phyloP scores from a whole-genome alignment of 306 rosid species.

The Abrus pulchellus region DNA sequence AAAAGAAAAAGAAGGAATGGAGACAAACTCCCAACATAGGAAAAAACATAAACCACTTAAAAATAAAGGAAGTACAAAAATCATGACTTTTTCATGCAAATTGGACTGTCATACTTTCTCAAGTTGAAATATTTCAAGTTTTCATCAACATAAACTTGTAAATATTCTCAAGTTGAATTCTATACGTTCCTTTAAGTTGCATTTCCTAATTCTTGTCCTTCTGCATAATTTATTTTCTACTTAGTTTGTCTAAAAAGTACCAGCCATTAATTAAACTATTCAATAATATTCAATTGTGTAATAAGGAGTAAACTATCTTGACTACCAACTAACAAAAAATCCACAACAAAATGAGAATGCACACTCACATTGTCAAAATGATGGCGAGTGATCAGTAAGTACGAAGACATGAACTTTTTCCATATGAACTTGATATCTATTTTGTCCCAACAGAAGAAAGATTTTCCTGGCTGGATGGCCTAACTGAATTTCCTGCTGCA shows the following conservation, averaged over 20 bases:
- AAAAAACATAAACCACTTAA: neutral
- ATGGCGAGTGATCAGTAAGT: conserved; percentile 32
- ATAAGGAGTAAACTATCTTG: conserved; percentile 10
- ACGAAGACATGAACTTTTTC: conserved; percentile 44
- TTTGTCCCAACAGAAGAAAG: conserved; percentile 68
- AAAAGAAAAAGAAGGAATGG: neutral
- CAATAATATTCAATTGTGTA: conserved; percentile 15
- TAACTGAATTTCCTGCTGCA: conserved; percentile 62
- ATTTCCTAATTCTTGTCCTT: conserved; percentile 1
- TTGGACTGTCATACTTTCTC: conserved; percentile 13
- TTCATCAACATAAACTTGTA: neutral
- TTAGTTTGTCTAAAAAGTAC: conserved; percentile 19
- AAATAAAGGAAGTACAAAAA: conserved; percentile 19
- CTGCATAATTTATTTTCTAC: neutral
- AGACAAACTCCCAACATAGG: neutral
- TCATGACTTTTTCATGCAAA: conserved; percentile 12
- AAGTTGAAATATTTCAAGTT: conserved; percentile 32
- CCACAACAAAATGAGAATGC: conserved; percentile 28
- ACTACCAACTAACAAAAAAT: conserved; percentile 7
- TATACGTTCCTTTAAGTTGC: neutral
- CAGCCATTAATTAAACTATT: conserved; percentile 19
- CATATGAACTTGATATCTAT: conserved; percentile 47
- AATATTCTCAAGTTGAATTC: conserved; percentile 32
- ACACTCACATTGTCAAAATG: conserved; percentile 53
- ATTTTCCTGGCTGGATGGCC: conserved; percentile 69